Evolutionary conservation across 208 protist genomes (phyloP), one percentile per base, ranked within the genome.

Genomic region (Sergeia podlipaevii): DNA sequence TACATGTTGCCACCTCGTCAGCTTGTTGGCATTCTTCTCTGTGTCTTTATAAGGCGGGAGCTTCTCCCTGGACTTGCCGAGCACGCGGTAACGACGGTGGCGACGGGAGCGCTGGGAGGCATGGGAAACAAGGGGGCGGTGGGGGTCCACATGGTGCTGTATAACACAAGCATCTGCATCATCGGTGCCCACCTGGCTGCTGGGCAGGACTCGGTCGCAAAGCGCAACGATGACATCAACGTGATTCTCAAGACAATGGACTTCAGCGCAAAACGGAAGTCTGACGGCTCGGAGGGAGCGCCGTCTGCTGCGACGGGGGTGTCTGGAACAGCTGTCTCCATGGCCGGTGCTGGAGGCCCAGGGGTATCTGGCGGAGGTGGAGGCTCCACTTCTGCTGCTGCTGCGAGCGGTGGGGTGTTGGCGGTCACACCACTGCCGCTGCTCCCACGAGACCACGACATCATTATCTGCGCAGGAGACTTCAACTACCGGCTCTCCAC

Each of bases 111-210:
- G n/a, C 49, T 96, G 29, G 85, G 51, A 75, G 74, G 64, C 23
- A 74, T 96, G 64, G 91, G 85, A 11, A 98, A 98, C 66, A 98
- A 98, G 49, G 95, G 95, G 11, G 93, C 76, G 10, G 79, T 97
- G 6, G 92, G 78, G 10, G 21, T 96, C 1, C 70, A 82, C 61
- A 58, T 98, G 10, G 63, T 77, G 10, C 17, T 97, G 2, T 78
- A 91, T 60, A 61, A 72, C 24, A 91, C 80, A 13, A 74, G 56
- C 10, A 43, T 97, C 15, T 97, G 91, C 64, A 77, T 97, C 49
- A 78, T 97, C 20, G 91, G 74, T n/a, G 77, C 81, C 20, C 96
- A 98, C 67, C 70, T 98, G n/a, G 93, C 93, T n/a, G 84, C 96
- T 0, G 89, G 93, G 28, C 85, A 95, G 58, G 71, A 67, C 39